Evolutionary conservation across 139 green algal species (phyloP).

Genomic region (Nannochloris sp.): DNA sequence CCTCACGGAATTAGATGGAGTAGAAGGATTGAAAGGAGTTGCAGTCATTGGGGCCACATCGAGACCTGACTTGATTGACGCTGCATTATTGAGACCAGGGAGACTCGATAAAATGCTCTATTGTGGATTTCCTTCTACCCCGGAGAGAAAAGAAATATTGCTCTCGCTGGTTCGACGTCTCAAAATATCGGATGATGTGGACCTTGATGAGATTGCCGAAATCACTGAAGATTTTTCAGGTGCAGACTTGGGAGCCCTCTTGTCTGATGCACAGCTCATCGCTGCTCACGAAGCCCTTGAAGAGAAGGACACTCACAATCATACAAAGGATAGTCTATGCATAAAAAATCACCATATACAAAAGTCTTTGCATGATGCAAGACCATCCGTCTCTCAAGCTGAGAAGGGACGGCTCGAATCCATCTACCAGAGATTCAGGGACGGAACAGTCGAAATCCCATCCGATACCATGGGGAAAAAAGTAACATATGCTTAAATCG

Average conservation of each 20-base stretch:
- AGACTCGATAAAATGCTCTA: constrained; percentile 59
- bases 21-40: constrained; percentile 82
- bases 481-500: constrained; percentile 5
- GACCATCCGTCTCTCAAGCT: constrained; percentile 44
- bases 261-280: constrained; percentile 72
- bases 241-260: constrained; percentile 66
- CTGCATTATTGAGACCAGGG: constrained; percentile 85
- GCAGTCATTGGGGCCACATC: constrained; percentile 87
- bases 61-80: constrained; percentile 81
- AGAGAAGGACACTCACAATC: neutral
- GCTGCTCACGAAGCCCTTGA: constrained; percentile 66
- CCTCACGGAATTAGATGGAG: constrained; percentile 95
- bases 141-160: constrained; percentile 39
- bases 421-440: constrained; percentile 51
- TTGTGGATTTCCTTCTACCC: constrained; percentile 43
- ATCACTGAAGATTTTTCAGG: constrained; percentile 21
- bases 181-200: constrained; percentile 32
- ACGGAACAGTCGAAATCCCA: constrained; percentile 1
- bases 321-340: neutral
- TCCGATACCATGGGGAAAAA: neutral
- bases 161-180: constrained; percentile 38
- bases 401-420: constrained; percentile 46
- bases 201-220: constrained; percentile 33
- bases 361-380: constrained; percentile 32
- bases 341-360: constrained; percentile 37